phyloP scores from a whole-genome alignment of 1,139 yeast species.

The Pneumocystis oryctolagi region DNA sequence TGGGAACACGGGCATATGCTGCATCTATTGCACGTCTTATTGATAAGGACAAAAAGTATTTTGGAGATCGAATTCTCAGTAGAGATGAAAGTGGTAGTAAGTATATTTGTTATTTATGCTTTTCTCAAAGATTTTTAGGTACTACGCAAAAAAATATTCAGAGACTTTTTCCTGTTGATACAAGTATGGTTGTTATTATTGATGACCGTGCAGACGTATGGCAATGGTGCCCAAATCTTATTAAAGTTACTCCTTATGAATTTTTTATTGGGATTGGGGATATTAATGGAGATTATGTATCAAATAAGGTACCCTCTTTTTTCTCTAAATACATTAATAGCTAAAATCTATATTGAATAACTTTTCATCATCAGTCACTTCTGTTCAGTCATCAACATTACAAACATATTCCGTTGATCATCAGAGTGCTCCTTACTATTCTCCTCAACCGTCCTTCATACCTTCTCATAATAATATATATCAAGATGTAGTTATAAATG shows the following conservation, averaged over 20 bases:
- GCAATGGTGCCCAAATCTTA: constrained; percentile 89
- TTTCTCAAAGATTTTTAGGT: not conserved
- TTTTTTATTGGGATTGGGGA: constrained; percentile 97
- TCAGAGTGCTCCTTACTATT: not conserved
- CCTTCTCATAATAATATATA: not conserved
- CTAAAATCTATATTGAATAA: constrained; percentile 19
- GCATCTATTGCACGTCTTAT: constrained; percentile 76
- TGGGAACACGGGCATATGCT: constrained; percentile 98
- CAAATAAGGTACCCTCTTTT: constrained; percentile 40
- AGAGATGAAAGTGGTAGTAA: constrained; percentile 85
- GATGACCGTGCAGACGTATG: constrained; percentile 98
- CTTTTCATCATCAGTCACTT: constrained; percentile 13
- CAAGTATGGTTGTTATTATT: constrained; percentile 88
- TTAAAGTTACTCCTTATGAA: constrained; percentile 88
- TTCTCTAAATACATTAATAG: not conserved
- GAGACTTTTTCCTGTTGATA: constrained; percentile 86
- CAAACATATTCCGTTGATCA: constrained; percentile 1
- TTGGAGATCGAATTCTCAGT: constrained; percentile 81
- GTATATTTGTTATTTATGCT: not conserved
- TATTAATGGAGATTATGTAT: constrained; percentile 82
- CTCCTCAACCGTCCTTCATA: constrained; percentile 5
- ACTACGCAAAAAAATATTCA: constrained; percentile 76
- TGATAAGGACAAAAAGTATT: constrained; percentile 74
- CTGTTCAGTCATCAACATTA: not conserved
- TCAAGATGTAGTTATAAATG: constrained; percentile 9